These are phyloP conservation scores for Hordeum pubiflorum DNA, from an alignment of 202 grass and related monocot species.

Conservation along the genomic window DNA sequence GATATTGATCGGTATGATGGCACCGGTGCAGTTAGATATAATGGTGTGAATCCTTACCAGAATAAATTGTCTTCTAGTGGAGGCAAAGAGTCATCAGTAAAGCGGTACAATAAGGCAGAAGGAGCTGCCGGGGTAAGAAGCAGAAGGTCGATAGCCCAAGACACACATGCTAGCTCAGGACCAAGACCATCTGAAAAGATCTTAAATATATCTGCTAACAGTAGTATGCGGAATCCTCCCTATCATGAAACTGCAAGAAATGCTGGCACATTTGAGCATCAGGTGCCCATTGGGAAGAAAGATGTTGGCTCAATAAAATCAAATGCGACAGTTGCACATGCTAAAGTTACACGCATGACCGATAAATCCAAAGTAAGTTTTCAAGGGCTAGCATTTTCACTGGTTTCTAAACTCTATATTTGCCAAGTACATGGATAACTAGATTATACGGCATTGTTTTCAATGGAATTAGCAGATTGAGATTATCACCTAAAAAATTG, in stretches of 20 bases:
- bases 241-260: slow-evolving; percentile 28
- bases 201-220: slow-evolving; percentile 55
- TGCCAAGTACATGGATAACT: background rate
- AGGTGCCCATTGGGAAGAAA: slow-evolving; percentile 26
- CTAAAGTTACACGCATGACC: slow-evolving; percentile 20
- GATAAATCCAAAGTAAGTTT: slow-evolving; percentile 63
- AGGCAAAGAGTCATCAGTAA: slow-evolving; percentile 38
- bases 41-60: slow-evolving; percentile 28
- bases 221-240: slow-evolving; percentile 36
- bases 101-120: slow-evolving; percentile 21
- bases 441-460: background rate
- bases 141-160: slow-evolving; percentile 39
- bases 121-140: slow-evolving; percentile 47
- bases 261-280: slow-evolving; percentile 19
- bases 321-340: slow-evolving; percentile 24
- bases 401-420: background rate
- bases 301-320: slow-evolving; percentile 26
- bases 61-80: slow-evolving; percentile 25
- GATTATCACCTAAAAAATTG: background rate
- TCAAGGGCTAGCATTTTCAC: background rate
- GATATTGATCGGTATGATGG: slow-evolving; percentile 42
- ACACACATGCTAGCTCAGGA: slow-evolving; percentile 31
- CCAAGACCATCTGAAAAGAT: slow-evolving; percentile 49
- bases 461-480: background rate
- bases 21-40: slow-evolving; percentile 6